Evolutionary conservation across 2,329 filamentous ascomycete genomes (phyloP).

Genomic region (Nothomitra cinnamomea): DNA sequence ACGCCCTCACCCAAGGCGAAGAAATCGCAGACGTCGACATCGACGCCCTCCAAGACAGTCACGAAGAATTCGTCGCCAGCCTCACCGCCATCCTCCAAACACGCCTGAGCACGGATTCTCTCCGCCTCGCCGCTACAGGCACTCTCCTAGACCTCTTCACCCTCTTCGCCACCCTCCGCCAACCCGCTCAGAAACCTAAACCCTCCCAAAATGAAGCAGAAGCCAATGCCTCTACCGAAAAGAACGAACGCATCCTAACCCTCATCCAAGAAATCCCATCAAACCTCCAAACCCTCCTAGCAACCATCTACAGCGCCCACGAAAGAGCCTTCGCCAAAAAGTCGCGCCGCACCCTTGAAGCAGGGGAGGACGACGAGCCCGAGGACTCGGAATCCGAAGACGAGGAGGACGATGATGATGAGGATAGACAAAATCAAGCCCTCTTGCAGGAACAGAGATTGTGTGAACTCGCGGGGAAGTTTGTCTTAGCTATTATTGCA

Average conservation of each 20-base stretch:
- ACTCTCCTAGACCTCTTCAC: constrained; percentile 69
- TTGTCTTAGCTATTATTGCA: constrained; percentile 64
- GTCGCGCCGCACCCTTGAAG: constrained; percentile 44
- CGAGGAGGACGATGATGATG: constrained; percentile 21
- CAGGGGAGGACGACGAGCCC: constrained; percentile 46
- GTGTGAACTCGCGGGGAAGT: constrained; percentile 70
- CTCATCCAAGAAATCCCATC: constrained; percentile 53
- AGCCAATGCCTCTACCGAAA: constrained; percentile 33
- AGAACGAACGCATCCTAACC: constrained; percentile 24
- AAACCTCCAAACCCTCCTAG: constrained; percentile 46
- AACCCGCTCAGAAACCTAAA: constrained; percentile 20
- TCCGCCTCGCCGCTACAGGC: constrained; percentile 55
- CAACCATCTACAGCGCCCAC: constrained; percentile 58
- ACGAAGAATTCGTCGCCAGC: constrained; percentile 32
- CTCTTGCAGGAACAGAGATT: constrained; percentile 71
- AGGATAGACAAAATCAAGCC: constrained; percentile 37
- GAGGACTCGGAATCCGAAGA: too few species aligned
- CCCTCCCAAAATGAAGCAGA: constrained; percentile 24
- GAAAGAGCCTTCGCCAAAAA: constrained; percentile 67
- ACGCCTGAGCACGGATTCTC: constrained; percentile 51
- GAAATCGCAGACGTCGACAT: constrained; percentile 41
- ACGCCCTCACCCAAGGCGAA: constrained; percentile 34
- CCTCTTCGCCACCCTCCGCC: constrained; percentile 56
- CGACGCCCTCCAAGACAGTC: constrained; percentile 34
- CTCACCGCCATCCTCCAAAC: constrained; percentile 32